phyloP scores from a whole-genome alignment of 306 rosid genomes.

The Sindora glabra region DNA sequence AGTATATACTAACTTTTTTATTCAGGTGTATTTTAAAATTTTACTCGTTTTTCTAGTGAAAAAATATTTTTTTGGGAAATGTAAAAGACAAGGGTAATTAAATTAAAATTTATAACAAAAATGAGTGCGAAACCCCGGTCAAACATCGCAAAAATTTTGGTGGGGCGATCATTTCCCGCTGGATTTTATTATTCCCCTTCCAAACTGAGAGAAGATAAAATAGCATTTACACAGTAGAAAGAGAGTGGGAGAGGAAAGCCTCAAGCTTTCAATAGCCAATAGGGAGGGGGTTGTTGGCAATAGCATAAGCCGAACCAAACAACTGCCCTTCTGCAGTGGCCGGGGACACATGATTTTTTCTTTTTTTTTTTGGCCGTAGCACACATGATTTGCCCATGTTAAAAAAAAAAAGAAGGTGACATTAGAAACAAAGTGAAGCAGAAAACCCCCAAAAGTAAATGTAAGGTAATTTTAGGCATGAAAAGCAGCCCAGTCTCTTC shows the following conservation, averaged over 20 bases:
- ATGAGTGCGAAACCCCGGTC: too few species aligned
- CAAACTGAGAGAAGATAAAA: too few species aligned
- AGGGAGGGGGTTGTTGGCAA: slow-evolving; percentile 28
- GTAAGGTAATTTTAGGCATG: slow-evolving; percentile 27
- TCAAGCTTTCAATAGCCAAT: neutral
- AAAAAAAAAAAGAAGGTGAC: slow-evolving; percentile 42
- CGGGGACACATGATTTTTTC: slow-evolving; percentile 60
- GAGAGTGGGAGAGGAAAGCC: neutral
- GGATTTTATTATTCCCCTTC: neutral
- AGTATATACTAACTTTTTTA: too few species aligned
- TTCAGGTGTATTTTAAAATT: too few species aligned
- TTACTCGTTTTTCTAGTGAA: too few species aligned
- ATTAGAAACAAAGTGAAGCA: too few species aligned
- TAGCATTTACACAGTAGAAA: neutral
- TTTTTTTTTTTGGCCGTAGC: too few species aligned
- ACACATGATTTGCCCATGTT: slow-evolving; percentile 56
- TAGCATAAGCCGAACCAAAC: slow-evolving; percentile 31
- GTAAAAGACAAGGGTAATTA: too few species aligned
- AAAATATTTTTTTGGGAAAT: too few species aligned
- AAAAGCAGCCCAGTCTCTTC: slow-evolving; percentile 16
- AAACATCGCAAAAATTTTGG: neutral
- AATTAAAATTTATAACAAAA: too few species aligned
- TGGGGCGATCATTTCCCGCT: neutral
- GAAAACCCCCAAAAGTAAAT: slow-evolving; percentile 26
- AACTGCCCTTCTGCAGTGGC: slow-evolving; percentile 31